Conservation (phyloP, 2,329 filamentous ascomycete genomes). For the Teratosphaeriaceae sp. region DNA sequence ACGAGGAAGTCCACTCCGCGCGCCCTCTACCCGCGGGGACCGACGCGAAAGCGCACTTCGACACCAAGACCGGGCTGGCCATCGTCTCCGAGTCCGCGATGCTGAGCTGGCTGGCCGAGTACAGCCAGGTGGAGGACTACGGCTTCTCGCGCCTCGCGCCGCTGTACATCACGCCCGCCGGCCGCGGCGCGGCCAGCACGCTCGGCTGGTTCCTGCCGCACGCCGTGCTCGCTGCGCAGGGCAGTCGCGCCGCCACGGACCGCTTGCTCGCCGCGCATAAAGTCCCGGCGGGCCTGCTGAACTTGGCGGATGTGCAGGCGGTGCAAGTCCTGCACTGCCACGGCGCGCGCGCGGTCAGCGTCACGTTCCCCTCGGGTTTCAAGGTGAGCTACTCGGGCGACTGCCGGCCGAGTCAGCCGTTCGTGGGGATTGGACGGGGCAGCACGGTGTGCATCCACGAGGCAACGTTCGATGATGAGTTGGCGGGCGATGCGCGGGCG, state of each 20-base stretch:
- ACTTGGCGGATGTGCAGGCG: slow-evolving; percentile 61
- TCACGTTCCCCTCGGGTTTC: slow-evolving; percentile 73
- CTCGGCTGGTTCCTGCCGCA: slow-evolving; percentile 30
- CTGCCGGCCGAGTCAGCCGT: slow-evolving; percentile 69
- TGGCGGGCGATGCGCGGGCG: slow-evolving; percentile 66
- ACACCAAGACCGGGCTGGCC: slow-evolving; percentile 40
- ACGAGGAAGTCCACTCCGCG: slow-evolving; percentile 47
- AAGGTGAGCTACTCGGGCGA: slow-evolving; percentile 93
- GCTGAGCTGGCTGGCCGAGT: slow-evolving; percentile 71
- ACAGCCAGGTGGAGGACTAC: slow-evolving; percentile 68
- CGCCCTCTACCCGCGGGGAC: slow-evolving; percentile 22
- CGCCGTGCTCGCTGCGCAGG: slow-evolving; percentile 15
- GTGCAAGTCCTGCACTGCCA: slow-evolving; percentile 71
- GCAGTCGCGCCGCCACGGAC: slow-evolving; percentile 22
- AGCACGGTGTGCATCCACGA: slow-evolving; percentile 89
- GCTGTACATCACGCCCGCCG: slow-evolving; percentile 35
- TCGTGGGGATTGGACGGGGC: slow-evolving; percentile 63
- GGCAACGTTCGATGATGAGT: slow-evolving; percentile 89
- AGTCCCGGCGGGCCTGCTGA: slow-evolving; percentile 41
- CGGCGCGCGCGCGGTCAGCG: slow-evolving; percentile 65
- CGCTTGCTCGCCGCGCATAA: slow-evolving; percentile 12
- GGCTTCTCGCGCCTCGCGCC: slow-evolving; percentile 58
- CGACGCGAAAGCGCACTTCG: slow-evolving; percentile 13
- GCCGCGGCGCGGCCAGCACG: slow-evolving; percentile 15
- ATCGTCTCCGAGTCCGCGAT: slow-evolving; percentile 67